A percentile compares a stretch with the other conserved stretches of the same genome.
phyloP scores from a whole-genome alignment of 768 basidiomycete species.

The Suillus subalutaceus region DNA sequence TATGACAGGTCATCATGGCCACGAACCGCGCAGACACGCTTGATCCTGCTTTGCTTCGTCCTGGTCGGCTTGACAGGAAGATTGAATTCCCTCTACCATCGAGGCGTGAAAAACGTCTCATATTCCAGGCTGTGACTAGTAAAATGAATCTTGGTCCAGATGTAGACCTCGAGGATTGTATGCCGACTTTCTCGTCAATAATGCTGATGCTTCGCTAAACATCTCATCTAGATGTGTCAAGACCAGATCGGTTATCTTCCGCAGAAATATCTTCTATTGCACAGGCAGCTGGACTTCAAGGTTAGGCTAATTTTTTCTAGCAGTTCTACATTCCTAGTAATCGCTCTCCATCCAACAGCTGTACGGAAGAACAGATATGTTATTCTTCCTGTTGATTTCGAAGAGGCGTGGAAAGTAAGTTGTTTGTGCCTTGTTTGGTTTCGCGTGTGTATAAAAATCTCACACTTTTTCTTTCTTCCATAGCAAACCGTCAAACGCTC shows the following conservation, averaged over 20 bases:
- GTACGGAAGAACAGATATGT: slow-evolving; percentile 99
- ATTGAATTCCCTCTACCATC: slow-evolving; percentile 98
- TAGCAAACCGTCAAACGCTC: slow-evolving; percentile 96
- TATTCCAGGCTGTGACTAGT: slow-evolving; percentile 95
- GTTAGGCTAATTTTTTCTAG: slow-evolving; percentile 37
- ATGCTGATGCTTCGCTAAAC: slow-evolving; percentile 16
- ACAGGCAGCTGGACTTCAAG: slow-evolving; percentile 97
- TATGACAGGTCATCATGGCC: slow-evolving; percentile 93
- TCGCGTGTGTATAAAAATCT: slow-evolving; percentile 32
- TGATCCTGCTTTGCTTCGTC: slow-evolving; percentile 95
- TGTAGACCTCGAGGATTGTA: slow-evolving; percentile 98
- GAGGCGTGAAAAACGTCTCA: slow-evolving; percentile 90
- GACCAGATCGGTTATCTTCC: slow-evolving; percentile 93
- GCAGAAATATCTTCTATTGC: slow-evolving; percentile 96
- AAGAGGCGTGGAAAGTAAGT: slow-evolving; percentile 99
- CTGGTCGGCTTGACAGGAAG: slow-evolving; percentile 96
- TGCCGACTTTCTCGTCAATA: slow-evolving; percentile 32
- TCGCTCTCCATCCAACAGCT: slow-evolving; percentile 47
- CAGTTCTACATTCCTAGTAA: not conserved
- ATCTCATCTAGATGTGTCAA: slow-evolving; percentile 76
- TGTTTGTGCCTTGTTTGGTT: slow-evolving; percentile 55
- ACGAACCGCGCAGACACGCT: slow-evolving; percentile 98
- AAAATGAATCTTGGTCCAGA: slow-evolving; percentile 99
- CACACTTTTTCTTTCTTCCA: slow-evolving; percentile 34
- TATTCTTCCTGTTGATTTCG: slow-evolving; percentile 95